A percentile compares a stretch with the other conserved stretches of the same genome.
phyloP scores from a whole-genome alignment of 768 basidiomycete species.

The Tephrocybe sp. region DNA sequence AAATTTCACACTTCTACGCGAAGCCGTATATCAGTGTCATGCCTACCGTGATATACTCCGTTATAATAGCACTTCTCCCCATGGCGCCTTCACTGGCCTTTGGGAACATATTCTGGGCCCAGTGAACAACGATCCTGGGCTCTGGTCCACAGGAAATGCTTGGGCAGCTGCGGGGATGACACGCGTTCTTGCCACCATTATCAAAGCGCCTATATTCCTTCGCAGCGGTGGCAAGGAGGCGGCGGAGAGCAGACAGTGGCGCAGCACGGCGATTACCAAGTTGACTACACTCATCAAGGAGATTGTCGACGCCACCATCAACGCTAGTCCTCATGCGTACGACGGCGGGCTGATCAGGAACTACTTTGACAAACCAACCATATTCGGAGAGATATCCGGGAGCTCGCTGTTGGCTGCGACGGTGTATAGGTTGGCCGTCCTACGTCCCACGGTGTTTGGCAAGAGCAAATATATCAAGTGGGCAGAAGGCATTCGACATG shows the following conservation, averaged over 20 bases:
- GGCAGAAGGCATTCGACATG: constrained; percentile 32
- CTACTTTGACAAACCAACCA: constrained; percentile 17
- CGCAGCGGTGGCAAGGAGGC: not conserved
- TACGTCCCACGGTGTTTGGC: constrained; percentile 29
- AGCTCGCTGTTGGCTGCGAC: constrained; percentile 21
- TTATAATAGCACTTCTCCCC: constrained; percentile 18
- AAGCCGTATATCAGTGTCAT: constrained; percentile 47
- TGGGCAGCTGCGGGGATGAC: constrained; percentile 76
- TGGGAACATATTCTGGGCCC: constrained; percentile 41
- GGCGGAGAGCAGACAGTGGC: constrained; percentile 9
- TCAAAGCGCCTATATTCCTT: constrained; percentile 27
- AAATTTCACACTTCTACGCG: constrained; percentile 34
- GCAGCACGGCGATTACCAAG: constrained; percentile 6
- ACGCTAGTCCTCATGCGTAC: constrained; percentile 11
- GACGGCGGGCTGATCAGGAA: constrained; percentile 17
- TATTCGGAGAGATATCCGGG: constrained; percentile 24
- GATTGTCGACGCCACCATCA: constrained; percentile 24
- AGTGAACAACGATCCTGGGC: constrained; percentile 33
- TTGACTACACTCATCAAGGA: constrained; percentile 25
- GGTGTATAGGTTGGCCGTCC: constrained; percentile 32
- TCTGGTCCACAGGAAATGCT: constrained; percentile 60
- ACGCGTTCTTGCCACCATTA: constrained; percentile 54
- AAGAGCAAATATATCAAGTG: constrained; percentile 28
- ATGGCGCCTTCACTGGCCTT: constrained; percentile 6
- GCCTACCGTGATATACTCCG: constrained; percentile 48